A percentile compares a stretch with the other conserved stretches of the same genome.
phyloP scores from a whole-genome alignment of 345 rosid species.

The Eutrema japonicum region DNA sequence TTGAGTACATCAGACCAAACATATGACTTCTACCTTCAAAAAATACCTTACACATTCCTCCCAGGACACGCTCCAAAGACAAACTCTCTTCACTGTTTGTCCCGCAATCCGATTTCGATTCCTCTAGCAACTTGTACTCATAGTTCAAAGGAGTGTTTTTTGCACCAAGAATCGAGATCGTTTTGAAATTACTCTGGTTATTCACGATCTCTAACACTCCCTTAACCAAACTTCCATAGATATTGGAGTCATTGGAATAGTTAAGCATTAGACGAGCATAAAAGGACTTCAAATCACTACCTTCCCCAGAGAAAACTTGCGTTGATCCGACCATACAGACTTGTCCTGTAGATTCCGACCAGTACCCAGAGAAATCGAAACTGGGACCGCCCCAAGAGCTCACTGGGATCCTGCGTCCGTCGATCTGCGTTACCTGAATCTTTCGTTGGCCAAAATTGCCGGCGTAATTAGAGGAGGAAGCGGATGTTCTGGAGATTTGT shows the following conservation, averaged over 20 bases:
- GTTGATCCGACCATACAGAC: conserved; percentile 92
- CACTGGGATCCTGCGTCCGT: conserved; percentile 58
- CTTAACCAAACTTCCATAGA: conserved; percentile 61
- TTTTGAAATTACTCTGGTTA: conserved; percentile 50
- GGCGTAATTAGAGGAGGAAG: conserved; percentile 33
- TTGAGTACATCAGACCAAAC: conserved; percentile 54
- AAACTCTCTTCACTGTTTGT: conserved; percentile 46
- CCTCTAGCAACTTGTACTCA: conserved; percentile 54
- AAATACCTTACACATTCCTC: conserved; percentile 55
- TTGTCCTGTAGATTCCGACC: conserved; percentile 72
- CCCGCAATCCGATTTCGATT: conserved; percentile 45
- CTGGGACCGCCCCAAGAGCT: conserved; percentile 31
- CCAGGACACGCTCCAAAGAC: conserved; percentile 30
- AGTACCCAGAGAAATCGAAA: conserved; percentile 66
- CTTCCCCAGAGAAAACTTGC: conserved; percentile 34
- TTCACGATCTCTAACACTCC: conserved; percentile 64
- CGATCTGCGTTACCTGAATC: conserved; percentile 50
- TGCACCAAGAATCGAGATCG: conserved; percentile 64
- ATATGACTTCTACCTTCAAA: conserved; percentile 40
- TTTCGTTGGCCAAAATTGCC: conserved; percentile 39
- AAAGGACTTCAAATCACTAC: conserved; percentile 38
- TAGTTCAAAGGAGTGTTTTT: conserved; percentile 52
- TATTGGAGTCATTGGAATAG: conserved; percentile 52
- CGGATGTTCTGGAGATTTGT: conserved; percentile 41
- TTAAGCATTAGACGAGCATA: conserved; percentile 65